Conservation (phyloP, 2,329 filamentous ascomycete genomes). For the Colletotrichum zoysiae region DNA sequence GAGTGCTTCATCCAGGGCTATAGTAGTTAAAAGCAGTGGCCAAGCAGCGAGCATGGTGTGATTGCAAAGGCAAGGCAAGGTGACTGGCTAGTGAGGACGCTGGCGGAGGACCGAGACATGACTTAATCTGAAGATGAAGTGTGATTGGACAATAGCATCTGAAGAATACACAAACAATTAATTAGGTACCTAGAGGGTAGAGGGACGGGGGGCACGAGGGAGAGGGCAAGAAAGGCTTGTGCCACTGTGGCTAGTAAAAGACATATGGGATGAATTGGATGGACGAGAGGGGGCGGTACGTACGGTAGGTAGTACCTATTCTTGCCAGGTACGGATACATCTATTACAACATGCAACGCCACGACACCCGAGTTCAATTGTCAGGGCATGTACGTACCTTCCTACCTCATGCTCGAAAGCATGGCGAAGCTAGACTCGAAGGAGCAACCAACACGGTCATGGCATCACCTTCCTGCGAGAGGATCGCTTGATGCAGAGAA, state of each 20-base stretch:
- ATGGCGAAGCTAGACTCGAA: conserved; percentile 4
- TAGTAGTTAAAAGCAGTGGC: background rate
- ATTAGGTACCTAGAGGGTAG: background rate
- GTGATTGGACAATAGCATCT: conserved; percentile 34
- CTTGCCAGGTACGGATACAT: no score
- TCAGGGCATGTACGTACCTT: background rate
- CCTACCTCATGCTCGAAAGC: no score
- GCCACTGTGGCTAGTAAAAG: background rate
- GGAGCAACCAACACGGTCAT: conserved; percentile 1
- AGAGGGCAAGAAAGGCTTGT: conserved; percentile 13
- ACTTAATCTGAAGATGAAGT: background rate
- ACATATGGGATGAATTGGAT: conserved; percentile 9
- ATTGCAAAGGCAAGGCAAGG: background rate
- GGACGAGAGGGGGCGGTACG: background rate
- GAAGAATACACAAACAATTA: conserved; percentile 11
- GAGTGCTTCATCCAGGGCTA: conserved; percentile 3
- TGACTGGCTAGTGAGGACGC: background rate
- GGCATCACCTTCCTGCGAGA: background rate
- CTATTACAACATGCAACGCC: background rate
- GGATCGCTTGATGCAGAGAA: background rate
- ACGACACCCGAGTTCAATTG: conserved; percentile 2
- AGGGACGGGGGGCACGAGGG: background rate
- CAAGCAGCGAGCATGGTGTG: conserved; percentile 1
- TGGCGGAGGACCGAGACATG: conserved; percentile 17
- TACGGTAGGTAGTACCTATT: background rate